Percentiles rank a stretch among this genome's conserved stretches.
Conservation (phyloP, 176 grass and related monocot species). For the Eleusine coracana region DNA sequence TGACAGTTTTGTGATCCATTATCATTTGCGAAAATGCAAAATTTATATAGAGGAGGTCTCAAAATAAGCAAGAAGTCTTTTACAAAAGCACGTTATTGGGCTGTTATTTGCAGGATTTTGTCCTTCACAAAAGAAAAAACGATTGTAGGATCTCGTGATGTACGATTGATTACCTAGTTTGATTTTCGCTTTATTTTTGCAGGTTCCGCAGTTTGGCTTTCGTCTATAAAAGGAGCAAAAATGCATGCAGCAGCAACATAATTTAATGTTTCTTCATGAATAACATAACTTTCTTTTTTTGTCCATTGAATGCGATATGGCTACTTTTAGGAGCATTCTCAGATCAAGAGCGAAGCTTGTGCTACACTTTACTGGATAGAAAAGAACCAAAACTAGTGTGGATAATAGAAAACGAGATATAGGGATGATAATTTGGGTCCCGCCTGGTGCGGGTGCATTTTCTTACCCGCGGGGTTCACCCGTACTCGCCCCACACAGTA, state of each 20-base stretch:
- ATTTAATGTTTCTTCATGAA: background rate
- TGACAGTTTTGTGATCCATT: background rate
- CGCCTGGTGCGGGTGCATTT: too few relatives aligned
- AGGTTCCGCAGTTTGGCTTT: background rate
- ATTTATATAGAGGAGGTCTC: too few relatives aligned
- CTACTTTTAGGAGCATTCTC: constrained; percentile 49
- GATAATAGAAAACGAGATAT: background rate
- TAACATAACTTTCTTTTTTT: background rate
- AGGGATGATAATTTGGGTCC: too few relatives aligned
- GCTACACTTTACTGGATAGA: constrained; percentile 16
- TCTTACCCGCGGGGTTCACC: too few relatives aligned
- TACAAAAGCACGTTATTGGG: too few relatives aligned
- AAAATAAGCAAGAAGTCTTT: too few relatives aligned
- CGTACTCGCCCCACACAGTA: too few relatives aligned
- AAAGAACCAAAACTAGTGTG: constrained; percentile 16
- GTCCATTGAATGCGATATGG: constrained; percentile 10
- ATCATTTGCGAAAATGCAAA: too few relatives aligned
- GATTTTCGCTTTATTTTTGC: background rate
- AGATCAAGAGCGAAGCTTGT: constrained; percentile 33
- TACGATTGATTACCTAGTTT: background rate
- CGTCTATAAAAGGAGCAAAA: background rate
- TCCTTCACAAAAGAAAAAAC: too few relatives aligned
- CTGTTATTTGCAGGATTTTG: too few relatives aligned
- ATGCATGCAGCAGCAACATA: background rate
- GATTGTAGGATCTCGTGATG: too few relatives aligned